Evolutionary conservation across 768 basidiomycete species (phyloP).

Genomic region (Tricholoma saponaceum): DNA sequence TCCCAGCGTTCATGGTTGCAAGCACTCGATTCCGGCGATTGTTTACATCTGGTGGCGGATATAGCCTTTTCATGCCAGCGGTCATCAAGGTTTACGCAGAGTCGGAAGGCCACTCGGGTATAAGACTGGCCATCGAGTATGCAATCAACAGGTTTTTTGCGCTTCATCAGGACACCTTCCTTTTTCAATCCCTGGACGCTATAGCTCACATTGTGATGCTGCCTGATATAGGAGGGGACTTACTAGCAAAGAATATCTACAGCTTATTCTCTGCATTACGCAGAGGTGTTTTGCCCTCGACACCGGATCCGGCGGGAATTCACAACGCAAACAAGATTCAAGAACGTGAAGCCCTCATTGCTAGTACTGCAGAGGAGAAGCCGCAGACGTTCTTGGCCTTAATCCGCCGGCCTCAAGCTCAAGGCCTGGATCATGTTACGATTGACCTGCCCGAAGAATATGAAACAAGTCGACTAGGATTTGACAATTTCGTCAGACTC

Average conservation of each 20-base stretch:
- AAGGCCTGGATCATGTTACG: constrained; percentile 32
- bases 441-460: constrained; percentile 56
- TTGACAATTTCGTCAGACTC: constrained; percentile 66
- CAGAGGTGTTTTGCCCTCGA: constrained; percentile 30
- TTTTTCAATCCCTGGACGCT: constrained; percentile 69
- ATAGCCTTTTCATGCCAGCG: constrained; percentile 70
- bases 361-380: constrained; percentile 66
- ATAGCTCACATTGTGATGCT: constrained; percentile 51
- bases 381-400: constrained; percentile 66
- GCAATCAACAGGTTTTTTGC: constrained; percentile 69
- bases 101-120: constrained; percentile 49
- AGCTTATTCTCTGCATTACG: constrained; percentile 56
- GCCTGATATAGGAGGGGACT: constrained; percentile 42
- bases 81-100: constrained; percentile 70
- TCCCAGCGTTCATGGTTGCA: constrained; percentile 64
- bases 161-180: constrained; percentile 65
- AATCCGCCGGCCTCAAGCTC: constrained; percentile 38
- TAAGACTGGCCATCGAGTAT: constrained; percentile 68
- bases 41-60: constrained; percentile 68
- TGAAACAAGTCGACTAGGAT: constrained; percentile 48
- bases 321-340: constrained; percentile 57
- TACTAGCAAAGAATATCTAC: constrained; percentile 55
- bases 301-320: constrained; percentile 63
- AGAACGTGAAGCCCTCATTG: constrained; percentile 67
- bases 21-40: constrained; percentile 75